Conservation (phyloP, 2,329 filamentous ascomycete genomes). For the Xylaria sp. region DNA sequence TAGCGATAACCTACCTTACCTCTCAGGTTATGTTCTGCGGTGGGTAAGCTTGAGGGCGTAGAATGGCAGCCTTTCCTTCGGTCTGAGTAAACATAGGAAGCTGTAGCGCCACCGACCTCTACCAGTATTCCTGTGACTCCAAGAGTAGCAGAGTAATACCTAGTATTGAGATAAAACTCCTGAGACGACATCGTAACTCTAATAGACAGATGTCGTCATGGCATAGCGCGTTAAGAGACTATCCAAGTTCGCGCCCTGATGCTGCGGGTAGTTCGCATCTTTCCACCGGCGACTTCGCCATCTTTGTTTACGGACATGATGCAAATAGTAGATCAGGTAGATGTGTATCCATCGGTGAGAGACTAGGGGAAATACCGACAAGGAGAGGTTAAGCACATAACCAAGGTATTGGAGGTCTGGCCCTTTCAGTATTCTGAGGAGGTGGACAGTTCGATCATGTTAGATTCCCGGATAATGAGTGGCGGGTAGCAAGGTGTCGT, state of each 20-base stretch:
- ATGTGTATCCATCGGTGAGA: not conserved
- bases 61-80: not conserved
- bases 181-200: not conserved
- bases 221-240: not conserved
- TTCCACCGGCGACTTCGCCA: not conserved
- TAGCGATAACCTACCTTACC: not conserved
- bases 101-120: not conserved
- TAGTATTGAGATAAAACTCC: not conserved
- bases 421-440: not conserved
- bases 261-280: not conserved
- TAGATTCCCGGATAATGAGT: not conserved
- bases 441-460: not conserved
- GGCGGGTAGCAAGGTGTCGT: not conserved
- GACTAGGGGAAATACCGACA: not conserved
- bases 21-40: not conserved
- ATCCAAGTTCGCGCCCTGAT: not conserved
- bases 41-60: not conserved
- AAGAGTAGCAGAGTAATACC: not conserved
- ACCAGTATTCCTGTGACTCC: not conserved
- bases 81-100: not conserved
- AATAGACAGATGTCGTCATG: not conserved
- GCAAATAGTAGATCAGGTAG: not conserved
- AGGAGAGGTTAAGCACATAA: not conserved
- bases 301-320: not conserved
- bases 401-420: not conserved